Percentiles rank a stretch among this genome's conserved stretches.
Conservation (phyloP, 2,329 filamentous ascomycete species). For the Penicillium sp. region DNA sequence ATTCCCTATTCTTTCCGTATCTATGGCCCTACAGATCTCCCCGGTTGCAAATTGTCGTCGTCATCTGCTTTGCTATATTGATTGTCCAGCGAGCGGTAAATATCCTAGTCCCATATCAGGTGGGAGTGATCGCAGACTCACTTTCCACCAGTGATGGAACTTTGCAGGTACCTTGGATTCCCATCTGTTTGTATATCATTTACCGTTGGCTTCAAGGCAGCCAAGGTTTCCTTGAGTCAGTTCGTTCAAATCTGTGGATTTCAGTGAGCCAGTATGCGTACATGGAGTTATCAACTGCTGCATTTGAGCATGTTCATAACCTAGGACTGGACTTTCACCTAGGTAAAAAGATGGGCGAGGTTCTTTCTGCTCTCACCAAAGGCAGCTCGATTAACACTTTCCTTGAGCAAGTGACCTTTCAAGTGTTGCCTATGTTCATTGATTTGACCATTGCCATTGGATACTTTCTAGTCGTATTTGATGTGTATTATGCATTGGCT, state of each 20-base stretch:
- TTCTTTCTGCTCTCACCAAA: constrained; percentile 51
- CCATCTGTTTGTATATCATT: constrained; percentile 69
- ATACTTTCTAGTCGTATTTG: constrained; percentile 60
- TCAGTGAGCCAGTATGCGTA: constrained; percentile 93
- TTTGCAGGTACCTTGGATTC: constrained; percentile 57
- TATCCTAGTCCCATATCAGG: constrained; percentile 73
- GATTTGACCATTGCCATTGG: constrained; percentile 60
- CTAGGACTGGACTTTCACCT: constrained; percentile 64
- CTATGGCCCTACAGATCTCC: constrained; percentile 70
- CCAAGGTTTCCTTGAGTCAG: constrained; percentile 63
- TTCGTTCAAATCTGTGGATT: constrained; percentile 84
- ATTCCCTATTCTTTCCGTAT: constrained; percentile 72
- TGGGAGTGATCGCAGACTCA: constrained; percentile 67
- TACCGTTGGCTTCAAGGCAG: constrained; percentile 75
- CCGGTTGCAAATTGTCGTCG: constrained; percentile 69
- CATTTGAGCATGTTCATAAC: constrained; percentile 91
- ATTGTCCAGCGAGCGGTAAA: constrained; percentile 77
- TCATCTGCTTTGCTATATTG: constrained; percentile 78
- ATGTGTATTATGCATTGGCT: constrained; percentile 60
- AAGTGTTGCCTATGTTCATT: constrained; percentile 59
- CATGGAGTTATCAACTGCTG: constrained; percentile 83
- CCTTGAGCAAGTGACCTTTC: constrained; percentile 64
- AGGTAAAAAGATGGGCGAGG: constrained; percentile 53
- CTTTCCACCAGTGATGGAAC: constrained; percentile 41
- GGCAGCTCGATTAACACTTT: constrained; percentile 52